Evolutionary conservation across 331 rosid genomes (phyloP).

Genomic region (Cydonia oblonga): DNA sequence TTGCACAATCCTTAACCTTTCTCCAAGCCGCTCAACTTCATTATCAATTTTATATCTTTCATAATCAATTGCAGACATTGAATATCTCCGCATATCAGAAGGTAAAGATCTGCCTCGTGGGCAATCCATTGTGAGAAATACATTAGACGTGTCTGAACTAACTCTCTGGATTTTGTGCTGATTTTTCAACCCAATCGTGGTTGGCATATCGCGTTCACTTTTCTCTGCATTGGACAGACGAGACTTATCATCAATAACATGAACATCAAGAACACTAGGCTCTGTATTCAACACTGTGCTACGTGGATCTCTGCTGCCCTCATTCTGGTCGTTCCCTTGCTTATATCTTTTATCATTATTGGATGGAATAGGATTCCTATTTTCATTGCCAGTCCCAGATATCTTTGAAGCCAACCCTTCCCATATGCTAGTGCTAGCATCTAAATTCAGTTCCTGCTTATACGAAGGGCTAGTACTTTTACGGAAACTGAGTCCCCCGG

Average conservation of each 20-base stretch:
- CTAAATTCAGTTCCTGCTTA: slow-evolving; percentile 5
- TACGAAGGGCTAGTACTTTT: not conserved
- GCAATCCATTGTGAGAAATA: slow-evolving; percentile 16
- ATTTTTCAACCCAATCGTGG: slow-evolving; percentile 3
- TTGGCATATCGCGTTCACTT: slow-evolving; percentile 10
- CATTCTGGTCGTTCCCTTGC: slow-evolving; percentile 2
- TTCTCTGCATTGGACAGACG: not conserved
- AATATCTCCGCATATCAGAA: slow-evolving; percentile 27
- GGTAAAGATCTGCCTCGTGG: slow-evolving; percentile 9
- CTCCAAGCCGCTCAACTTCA: slow-evolving; percentile 44
- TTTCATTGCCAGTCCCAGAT: not conserved
- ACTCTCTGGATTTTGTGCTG: slow-evolving; percentile 13
- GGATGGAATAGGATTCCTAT: not conserved
- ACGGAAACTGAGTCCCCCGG: not conserved
- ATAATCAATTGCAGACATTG: slow-evolving; percentile 39
- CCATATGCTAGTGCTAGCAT: slow-evolving; percentile 3
- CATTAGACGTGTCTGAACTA: slow-evolving; percentile 17
- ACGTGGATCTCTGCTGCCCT: not conserved
- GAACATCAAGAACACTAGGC: slow-evolving; percentile 26
- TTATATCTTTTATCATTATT: not conserved
- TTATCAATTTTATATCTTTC: slow-evolving; percentile 37
- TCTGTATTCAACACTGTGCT: not conserved
- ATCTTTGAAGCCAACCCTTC: not conserved
- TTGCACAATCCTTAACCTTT: slow-evolving; percentile 34
- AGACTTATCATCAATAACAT: slow-evolving; percentile 22